Evolutionary conservation across 805 yeast genomes (phyloP), one percentile per base, ranked within the genome.

Genomic region (Schwanniomyces yamadae): DNA sequence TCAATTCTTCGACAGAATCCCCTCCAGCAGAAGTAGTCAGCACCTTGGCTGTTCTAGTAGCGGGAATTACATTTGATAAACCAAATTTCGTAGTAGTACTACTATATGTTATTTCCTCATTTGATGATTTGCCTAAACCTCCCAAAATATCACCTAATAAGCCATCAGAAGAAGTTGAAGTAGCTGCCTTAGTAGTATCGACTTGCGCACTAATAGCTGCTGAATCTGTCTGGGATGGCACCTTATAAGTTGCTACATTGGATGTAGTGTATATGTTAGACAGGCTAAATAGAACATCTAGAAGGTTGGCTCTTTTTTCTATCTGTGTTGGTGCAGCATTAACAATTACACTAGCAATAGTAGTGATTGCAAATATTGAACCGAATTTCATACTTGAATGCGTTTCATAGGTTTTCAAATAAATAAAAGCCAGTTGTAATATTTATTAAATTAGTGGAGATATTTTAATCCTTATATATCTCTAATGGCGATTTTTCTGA

Each of bases 331-430:
- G 54, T 6, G 57, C 57, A n/a, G 59, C 58, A 9, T 25, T 31
- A 9, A 45, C 57, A 23, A 56, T 29, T n/a, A 41, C 31, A n/a
- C 48, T 40, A 6, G 51, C 33, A 16, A 49, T 18, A 46, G 30
- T n/a, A 52, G 30, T 49, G 14, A 45, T 33, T 17, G 54, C 39
- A 23, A 50, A 36, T 20, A 50, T 33, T 19, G 42, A 26, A 12
- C 48, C 40, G 18, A 55, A 40, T 37, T 40, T 55, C 61, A 55
- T 55, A 10, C 23, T 21, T n/a, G n/a, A n/a, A n/a, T n/a, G n/a
- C n/a, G n/a, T n/a, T n/a, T n/a, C n/a, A n/a, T n/a, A n/a, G n/a
- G n/a, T n/a, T n/a, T n/a, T n/a, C n/a, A n/a, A n/a, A n/a, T n/a
- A n/a, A n/a, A n/a, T n/a, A n/a, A n/a, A n/a, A n/a, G n/a, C n/a